These are phyloP conservation scores for Backusella tarrabulga DNA, from an alignment of 192 early-diverging fungal species.

Conservation along the genomic window DNA sequence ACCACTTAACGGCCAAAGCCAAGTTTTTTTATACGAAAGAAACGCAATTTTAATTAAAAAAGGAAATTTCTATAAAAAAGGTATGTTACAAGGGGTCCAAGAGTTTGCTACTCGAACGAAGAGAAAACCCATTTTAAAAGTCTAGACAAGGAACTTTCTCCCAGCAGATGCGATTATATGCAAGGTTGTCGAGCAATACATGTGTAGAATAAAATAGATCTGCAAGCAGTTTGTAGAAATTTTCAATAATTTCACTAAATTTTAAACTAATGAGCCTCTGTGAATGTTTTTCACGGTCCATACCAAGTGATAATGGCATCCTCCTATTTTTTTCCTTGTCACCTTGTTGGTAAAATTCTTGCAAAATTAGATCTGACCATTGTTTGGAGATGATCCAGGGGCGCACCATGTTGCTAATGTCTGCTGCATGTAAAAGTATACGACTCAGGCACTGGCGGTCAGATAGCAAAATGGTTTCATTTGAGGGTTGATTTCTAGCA, in stretches of 20 bases:
- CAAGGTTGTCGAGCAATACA: slow-evolving; percentile 45
- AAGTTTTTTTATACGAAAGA: not conserved
- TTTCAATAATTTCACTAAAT: slow-evolving; percentile 70
- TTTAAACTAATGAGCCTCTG: slow-evolving; percentile 73
- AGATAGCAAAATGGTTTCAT: slow-evolving; percentile 30
- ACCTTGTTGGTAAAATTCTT: slow-evolving; percentile 82
- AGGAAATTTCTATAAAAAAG: not conserved
- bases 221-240: slow-evolving; percentile 78
- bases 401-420: slow-evolving; percentile 81
- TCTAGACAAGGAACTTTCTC: not conserved
- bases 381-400: slow-evolving; percentile 80
- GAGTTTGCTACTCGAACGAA: not conserved
- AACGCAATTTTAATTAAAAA: not conserved
- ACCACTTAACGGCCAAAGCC: not conserved
- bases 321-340: slow-evolving; percentile 69
- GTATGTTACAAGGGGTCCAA: not conserved
- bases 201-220: slow-evolving; percentile 66
- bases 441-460: slow-evolving; percentile 58
- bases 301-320: slow-evolving; percentile 79
- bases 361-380: slow-evolving; percentile 82
- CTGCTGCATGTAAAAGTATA: slow-evolving; percentile 76
- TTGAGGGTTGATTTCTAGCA: not conserved
- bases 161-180: slow-evolving; percentile 5
- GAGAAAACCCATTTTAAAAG: not conserved
- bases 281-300: slow-evolving; percentile 68